A percentile compares a stretch with the other conserved stretches of the same genome.
These are phyloP conservation scores for Pinus albicaulis DNA, from an alignment of 75 land plant species.

Conservation along the genomic window DNA sequence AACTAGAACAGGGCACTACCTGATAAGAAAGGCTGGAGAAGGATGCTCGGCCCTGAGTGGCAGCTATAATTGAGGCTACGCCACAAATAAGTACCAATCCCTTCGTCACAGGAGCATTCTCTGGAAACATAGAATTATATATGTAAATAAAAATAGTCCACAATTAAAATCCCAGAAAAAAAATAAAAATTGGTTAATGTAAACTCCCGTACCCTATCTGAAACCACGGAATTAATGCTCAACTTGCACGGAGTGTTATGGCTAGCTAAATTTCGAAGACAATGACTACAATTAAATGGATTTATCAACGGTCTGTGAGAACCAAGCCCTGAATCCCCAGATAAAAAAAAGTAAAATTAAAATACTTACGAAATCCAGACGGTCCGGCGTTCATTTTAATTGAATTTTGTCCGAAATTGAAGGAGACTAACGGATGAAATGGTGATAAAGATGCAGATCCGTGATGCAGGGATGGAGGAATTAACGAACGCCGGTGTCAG, in stretches of 20 bases:
- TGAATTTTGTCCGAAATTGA: background rate
- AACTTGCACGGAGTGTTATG: no score
- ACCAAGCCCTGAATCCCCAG: background rate
- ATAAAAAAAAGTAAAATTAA: background rate
- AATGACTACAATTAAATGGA: background rate
- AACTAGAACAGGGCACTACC: conserved; percentile 2
- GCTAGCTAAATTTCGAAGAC: no score
- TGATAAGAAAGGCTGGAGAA: conserved; percentile 4
- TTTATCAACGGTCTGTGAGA: background rate
- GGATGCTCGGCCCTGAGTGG: background rate
- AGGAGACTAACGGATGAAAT: no score
- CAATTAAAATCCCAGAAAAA: background rate
- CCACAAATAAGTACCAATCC: conserved; percentile 44
- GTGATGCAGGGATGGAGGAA: background rate
- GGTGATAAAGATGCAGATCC: background rate
- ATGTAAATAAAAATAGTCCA: no score
- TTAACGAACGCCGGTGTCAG: no score
- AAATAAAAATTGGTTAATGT: no score
- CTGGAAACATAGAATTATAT: conserved; percentile 28
- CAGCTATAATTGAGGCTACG: conserved; percentile 2
- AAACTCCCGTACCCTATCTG: no score
- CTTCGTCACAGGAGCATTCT: conserved; percentile 88
- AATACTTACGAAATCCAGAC: conserved; percentile 67
- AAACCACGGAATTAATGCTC: no score
- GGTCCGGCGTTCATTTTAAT: conserved; percentile 76